phyloP scores from a whole-genome alignment of 352 stramenopile genomes.

The Stramenopiles sp. region DNA sequence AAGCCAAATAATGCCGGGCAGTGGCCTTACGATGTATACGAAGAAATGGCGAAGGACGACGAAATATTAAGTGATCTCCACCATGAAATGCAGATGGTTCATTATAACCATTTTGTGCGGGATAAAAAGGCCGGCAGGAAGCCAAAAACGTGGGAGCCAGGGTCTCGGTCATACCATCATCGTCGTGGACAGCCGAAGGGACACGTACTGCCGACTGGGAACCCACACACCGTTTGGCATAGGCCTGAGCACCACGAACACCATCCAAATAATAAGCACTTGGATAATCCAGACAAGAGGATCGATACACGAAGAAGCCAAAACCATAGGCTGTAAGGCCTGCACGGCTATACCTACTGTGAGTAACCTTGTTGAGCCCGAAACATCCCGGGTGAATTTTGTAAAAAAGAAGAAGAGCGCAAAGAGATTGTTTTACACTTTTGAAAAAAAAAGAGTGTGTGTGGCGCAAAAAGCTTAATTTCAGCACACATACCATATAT shows the following conservation, averaged over 20 bases:
- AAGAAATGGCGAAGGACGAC: slow-evolving; percentile 12
- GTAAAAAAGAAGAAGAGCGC: too few relatives aligned
- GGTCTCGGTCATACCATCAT: background rate
- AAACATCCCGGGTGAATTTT: too few relatives aligned
- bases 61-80: slow-evolving; percentile 10
- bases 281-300: background rate
- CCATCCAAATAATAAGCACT: background rate
- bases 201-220: background rate
- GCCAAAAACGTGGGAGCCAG: slow-evolving; percentile 8
- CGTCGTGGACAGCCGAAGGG: background rate
- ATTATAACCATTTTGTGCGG: slow-evolving; percentile 8
- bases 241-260: background rate
- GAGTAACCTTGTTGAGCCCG: too few relatives aligned
- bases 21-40: slow-evolving; percentile 9
- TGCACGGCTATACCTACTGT: too few relatives aligned
- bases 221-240: slow-evolving; percentile 1
- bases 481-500: too few relatives aligned
- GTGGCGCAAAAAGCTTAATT: too few relatives aligned
- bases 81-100: slow-evolving; percentile 11
- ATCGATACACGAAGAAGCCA: background rate
- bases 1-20: background rate
- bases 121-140: background rate
- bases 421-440: too few relatives aligned
- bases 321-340: too few relatives aligned
- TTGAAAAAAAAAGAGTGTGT: too few relatives aligned